A percentile compares a stretch with the other conserved stretches of the same genome.
Evolutionary conservation across 2,329 filamentous ascomycete species (phyloP).

Genomic region (Colletotrichum salicis): DNA sequence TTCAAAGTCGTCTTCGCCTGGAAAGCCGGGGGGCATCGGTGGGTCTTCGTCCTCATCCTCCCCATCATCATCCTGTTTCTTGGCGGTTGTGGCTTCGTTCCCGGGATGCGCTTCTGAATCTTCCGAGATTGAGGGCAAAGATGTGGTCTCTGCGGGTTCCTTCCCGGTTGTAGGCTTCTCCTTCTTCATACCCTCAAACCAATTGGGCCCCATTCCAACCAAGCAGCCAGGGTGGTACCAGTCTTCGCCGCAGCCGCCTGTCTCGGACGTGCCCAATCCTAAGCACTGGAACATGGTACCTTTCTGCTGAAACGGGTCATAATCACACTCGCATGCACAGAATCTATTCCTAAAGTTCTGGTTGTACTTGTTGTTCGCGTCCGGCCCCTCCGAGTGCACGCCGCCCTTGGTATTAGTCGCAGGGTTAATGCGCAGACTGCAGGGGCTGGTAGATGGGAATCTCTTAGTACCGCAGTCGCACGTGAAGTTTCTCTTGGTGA

Average conservation of each 20-base stretch:
- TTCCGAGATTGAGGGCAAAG: constrained; percentile 62
- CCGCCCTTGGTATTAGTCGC: constrained; percentile 79
- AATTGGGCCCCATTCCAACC: constrained; percentile 80
- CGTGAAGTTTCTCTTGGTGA: constrained; percentile 93
- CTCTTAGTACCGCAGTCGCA: constrained; percentile 96
- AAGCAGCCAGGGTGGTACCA: constrained; percentile 98
- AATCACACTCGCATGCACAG: constrained; percentile 88
- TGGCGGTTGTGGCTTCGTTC: constrained; percentile 33
- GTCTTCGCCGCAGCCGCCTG: constrained; percentile 93
- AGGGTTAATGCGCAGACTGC: constrained; percentile 78
- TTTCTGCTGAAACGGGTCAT: constrained; percentile 88
- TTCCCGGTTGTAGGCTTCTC: constrained; percentile 42
- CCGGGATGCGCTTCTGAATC: constrained; percentile 50
- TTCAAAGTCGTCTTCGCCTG: constrained; percentile 88
- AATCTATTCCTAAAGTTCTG: constrained; percentile 95
- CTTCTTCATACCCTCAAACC: constrained; percentile 67
- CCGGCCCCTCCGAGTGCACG: constrained; percentile 80
- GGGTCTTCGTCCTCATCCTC: constrained; percentile 69
- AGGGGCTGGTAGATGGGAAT: constrained; percentile 76
- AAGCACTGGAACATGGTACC: constrained; percentile 99
- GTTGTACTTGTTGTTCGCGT: constrained; percentile 86
- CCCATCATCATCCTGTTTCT: constrained; percentile 36
- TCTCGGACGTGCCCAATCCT: constrained; percentile 81
- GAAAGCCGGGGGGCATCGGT: constrained; percentile 86
- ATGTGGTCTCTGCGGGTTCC: constrained; percentile 35